Conservation (phyloP, 2,329 filamentous ascomycete species). For the Epichloe uncinata region DNA sequence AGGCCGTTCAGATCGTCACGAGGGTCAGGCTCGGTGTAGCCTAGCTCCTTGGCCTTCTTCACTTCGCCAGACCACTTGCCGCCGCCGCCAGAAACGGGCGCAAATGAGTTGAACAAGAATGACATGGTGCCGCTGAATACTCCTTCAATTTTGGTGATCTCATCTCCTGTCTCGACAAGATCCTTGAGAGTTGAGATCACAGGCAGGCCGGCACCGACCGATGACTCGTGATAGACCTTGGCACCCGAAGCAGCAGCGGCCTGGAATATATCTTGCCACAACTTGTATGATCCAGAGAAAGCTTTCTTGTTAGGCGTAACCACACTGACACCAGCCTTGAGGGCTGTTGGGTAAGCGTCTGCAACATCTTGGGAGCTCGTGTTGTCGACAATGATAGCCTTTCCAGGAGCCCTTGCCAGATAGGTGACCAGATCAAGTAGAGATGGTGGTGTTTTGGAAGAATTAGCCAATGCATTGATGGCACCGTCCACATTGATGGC, state of each 20-base stretch:
- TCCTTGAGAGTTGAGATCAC: constrained; percentile 90
- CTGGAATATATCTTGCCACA: constrained; percentile 81
- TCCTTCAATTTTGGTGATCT: constrained; percentile 85
- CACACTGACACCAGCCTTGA: constrained; percentile 72
- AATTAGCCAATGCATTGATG: constrained; percentile 49
- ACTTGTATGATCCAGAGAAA: constrained; percentile 66
- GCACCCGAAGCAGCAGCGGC: constrained; percentile 58
- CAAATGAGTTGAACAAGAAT: constrained; percentile 96
- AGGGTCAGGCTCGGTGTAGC: constrained; percentile 84
- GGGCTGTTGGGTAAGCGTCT: constrained; percentile 65
- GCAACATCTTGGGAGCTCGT: constrained; percentile 84
- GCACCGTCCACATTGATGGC: constrained; percentile 47
- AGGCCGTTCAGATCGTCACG: constrained; percentile 78
- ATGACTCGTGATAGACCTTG: constrained; percentile 89
- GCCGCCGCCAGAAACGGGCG: constrained; percentile 59
- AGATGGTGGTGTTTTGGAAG: constrained; percentile 50
- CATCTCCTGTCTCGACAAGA: constrained; percentile 84
- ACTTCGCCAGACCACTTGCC: constrained; percentile 88
- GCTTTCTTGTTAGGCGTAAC: constrained; percentile 98
- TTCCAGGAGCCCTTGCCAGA: constrained; percentile 63
- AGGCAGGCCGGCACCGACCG: constrained; percentile 83
- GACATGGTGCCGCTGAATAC: constrained; percentile 97
- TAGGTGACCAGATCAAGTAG: constrained; percentile 63
- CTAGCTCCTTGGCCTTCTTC: constrained; percentile 78
- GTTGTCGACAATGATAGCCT: constrained; percentile 83